These are phyloP conservation scores for Takashimella koratensis DNA, from an alignment of 1,284 basidiomycete species.

Conservation along the genomic window DNA sequence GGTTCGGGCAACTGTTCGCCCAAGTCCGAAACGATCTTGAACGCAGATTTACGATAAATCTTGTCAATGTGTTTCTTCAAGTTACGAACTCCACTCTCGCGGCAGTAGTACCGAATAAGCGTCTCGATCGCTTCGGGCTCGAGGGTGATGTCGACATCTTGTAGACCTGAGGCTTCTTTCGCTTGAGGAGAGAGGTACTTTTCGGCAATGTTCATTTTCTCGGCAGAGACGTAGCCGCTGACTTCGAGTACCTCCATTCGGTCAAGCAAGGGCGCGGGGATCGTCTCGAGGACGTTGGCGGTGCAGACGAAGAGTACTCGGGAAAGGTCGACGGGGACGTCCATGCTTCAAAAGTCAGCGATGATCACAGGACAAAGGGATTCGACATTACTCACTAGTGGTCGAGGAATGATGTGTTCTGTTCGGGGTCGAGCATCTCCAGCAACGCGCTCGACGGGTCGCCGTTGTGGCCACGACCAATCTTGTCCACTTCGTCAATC, in stretches of 20 bases:
- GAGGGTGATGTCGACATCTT: slow-evolving; percentile 73
- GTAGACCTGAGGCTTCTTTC: slow-evolving; percentile 83
- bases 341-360: slow-evolving; percentile 65
- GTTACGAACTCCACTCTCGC: slow-evolving; percentile 93
- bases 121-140: slow-evolving; percentile 77
- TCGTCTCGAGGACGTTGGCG: slow-evolving; percentile 90
- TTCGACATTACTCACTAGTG: slow-evolving; percentile 71
- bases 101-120: slow-evolving; percentile 93
- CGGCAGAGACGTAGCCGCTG: slow-evolving; percentile 92
- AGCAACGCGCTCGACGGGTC: slow-evolving; percentile 91
- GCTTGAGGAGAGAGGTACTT: slow-evolving; percentile 92
- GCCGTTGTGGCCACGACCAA: slow-evolving; percentile 83
- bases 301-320: slow-evolving; percentile 97
- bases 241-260: slow-evolving; percentile 98
- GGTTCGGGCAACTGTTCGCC: slow-evolving; percentile 84
- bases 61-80: slow-evolving; percentile 96
- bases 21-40: slow-evolving; percentile 86
- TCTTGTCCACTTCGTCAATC: slow-evolving; percentile 99
- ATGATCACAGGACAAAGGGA: not conserved
- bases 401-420: slow-evolving; percentile 93
- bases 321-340: slow-evolving; percentile 94
- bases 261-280: slow-evolving; percentile 92
- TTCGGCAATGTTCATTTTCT: slow-evolving; percentile 89
- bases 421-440: slow-evolving; percentile 98
- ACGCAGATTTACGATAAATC: slow-evolving; percentile 96